Evolutionary conservation across 148 eudicot genomes (phyloP), one percentile per base, ranked within the genome.

Genomic region (Nepenthes gracilis): DNA sequence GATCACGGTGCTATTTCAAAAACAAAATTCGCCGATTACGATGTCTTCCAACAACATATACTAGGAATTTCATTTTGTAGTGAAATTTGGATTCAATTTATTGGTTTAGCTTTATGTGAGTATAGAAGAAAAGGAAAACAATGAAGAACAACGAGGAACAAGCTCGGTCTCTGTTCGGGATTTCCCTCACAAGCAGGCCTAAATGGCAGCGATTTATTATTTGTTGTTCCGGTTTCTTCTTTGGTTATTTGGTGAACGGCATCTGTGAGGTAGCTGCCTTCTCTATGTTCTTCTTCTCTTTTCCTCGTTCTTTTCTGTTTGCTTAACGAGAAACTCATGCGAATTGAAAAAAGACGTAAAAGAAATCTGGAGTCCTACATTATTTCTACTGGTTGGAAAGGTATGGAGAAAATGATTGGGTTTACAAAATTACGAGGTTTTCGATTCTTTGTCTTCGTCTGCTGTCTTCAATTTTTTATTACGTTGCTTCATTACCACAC

Each of bases 141-240:
- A 77, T 68, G 84, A 92, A 82, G 82, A 73, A 67, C 53, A 76
- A 73, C 58, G 85, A 85, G 67, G 98, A 92, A 57, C 88, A 79
- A 75, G 77, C 71, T 50, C 78, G 96, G 72, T 74, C 89, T 62
- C 68, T 88, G 61, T 84, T 93, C 66, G 98, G 98, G 33, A 81
- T 93, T 35, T 82, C 90, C 1, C 80, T 93, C 37, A 75, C 91
- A 32, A 80, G 72, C 47, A 76, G 81, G 69, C 95, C 98, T 55
- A 76, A 33, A 67, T 93, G 96, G 96, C 81, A 93, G 12, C 98
- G 88, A 68, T 93, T 93, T 40, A 67, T 93, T 36, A 84, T 93
- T 45, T 93, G 96, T 65, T 88, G 96, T 77, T 86, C 96, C 77
- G 96, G 98, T 60, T 93, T 93, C 65, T 93, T 93, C 91, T 88